A percentile compares a stretch with the other conserved stretches of the same genome.
phyloP scores from a whole-genome alignment of 2,329 filamentous ascomycete species.

The Aspergillus sp. region DNA sequence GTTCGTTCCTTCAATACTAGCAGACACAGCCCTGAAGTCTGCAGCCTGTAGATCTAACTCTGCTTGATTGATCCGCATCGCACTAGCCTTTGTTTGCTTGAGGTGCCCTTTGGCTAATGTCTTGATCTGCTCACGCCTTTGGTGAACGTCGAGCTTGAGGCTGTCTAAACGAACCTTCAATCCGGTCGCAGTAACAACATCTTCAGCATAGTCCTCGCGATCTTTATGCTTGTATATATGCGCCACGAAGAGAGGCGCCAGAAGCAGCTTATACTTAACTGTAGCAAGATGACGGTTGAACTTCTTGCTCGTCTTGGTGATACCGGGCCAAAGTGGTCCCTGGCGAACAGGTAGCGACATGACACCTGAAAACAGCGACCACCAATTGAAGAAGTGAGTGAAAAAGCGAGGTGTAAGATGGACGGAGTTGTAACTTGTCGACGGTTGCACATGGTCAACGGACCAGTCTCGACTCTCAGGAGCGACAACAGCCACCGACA shows the following conservation, averaged over 20 bases:
- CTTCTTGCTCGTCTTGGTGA: constrained; percentile 97
- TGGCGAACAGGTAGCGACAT: constrained; percentile 95
- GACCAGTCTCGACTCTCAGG: constrained; percentile 86
- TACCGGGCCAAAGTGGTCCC: constrained; percentile 82
- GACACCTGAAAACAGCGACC: constrained; percentile 90
- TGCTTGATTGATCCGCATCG: constrained; percentile 93
- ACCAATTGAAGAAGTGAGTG: constrained; percentile 97
- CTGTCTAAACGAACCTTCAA: constrained; percentile 93
- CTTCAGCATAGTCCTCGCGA: constrained; percentile 75
- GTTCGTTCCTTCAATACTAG: constrained; percentile 78
- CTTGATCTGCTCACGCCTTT: constrained; percentile 87
- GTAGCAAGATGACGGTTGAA: constrained; percentile 96
- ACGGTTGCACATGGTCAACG: constrained; percentile 68
- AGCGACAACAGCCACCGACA: constrained; percentile 87
- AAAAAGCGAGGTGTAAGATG: constrained; percentile 95
- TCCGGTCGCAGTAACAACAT: constrained; percentile 86
- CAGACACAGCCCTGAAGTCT: constrained; percentile 89
- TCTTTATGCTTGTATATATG: constrained; percentile 99
- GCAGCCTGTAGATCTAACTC: constrained; percentile 89
- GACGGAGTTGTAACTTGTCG: constrained; percentile 91
- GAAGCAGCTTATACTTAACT: constrained; percentile 91
- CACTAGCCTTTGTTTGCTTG: constrained; percentile 76
- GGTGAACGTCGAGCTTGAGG: constrained; percentile 95
- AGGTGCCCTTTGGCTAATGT: constrained; percentile 74
- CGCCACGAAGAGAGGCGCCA: constrained; percentile 90